These are phyloP conservation scores for Martiniozyma asiatica DNA, from an alignment of 1,139 yeast species.

Conservation along the genomic window DNA sequence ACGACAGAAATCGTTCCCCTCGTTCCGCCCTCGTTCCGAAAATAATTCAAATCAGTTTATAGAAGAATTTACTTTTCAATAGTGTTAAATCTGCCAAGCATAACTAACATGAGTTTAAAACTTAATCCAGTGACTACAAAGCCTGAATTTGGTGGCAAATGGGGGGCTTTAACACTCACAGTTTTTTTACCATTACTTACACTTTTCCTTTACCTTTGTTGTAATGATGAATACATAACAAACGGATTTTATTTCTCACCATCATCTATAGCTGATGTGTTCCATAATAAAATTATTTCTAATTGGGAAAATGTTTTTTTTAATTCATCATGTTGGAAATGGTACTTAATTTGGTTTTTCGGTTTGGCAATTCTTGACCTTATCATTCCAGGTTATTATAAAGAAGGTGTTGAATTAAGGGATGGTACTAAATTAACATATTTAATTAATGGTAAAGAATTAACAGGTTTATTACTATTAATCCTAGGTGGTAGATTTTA, in stretches of 20 bases:
- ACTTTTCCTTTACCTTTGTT: constrained; percentile 43
- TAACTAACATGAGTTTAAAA: constrained; percentile 1
- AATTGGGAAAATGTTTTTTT: constrained; percentile 12
- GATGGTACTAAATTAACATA: constrained; percentile 64
- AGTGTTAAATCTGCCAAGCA: neutral
- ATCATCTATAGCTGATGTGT: constrained; percentile 19
- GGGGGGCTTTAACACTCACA: constrained; percentile 62
- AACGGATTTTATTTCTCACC: constrained; percentile 36
- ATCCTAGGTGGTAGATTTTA: constrained; percentile 40
- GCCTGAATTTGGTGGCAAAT: constrained; percentile 64
- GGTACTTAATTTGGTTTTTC: constrained; percentile 66
- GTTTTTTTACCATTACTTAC: constrained; percentile 57
- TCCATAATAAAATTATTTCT: constrained; percentile 8
- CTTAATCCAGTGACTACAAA: constrained; percentile 64
- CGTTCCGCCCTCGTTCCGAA: neutral
- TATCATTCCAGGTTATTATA: constrained; percentile 58
- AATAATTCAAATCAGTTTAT: too few relatives aligned
- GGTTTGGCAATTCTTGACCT: constrained; percentile 52
- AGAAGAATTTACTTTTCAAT: neutral
- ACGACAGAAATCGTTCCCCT: neutral
- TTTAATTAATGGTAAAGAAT: constrained; percentile 68
- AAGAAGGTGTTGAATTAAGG: constrained; percentile 59
- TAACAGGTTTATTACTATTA: constrained; percentile 36
- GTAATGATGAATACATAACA: constrained; percentile 44
- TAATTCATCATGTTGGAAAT: constrained; percentile 37